A percentile compares a stretch with the other conserved stretches of the same genome.
phyloP scores from a whole-genome alignment of 2,329 filamentous ascomycete genomes.

The Apiospora arundinis region DNA sequence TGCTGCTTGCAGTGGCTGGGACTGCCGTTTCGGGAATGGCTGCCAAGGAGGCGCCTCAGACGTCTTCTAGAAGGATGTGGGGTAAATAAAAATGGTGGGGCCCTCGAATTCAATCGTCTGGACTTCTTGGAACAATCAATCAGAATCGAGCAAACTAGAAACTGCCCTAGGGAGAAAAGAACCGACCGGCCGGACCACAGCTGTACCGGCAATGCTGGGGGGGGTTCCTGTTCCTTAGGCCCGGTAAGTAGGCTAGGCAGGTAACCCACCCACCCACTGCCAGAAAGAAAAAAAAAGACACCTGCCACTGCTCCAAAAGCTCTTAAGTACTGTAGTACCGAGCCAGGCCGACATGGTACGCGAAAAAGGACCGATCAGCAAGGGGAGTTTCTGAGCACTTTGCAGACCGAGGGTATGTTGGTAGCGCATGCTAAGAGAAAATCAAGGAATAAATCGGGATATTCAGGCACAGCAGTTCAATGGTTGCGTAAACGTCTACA shows the following conservation, averaged over 20 bases:
- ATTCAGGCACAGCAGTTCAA: conserved; percentile 1
- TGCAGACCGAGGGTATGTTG: neutral
- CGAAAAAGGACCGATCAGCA: conserved; percentile 31
- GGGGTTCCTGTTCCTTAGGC: neutral
- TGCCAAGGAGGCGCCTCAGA: conserved; percentile 23
- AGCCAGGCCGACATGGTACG: conserved; percentile 29
- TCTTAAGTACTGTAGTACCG: conserved; percentile 26
- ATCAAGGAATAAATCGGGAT: conserved; percentile 9
- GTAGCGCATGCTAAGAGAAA: neutral
- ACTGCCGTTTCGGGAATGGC: conserved; percentile 1
- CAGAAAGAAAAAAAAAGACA: neutral
- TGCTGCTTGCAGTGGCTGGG: neutral
- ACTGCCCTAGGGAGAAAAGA: neutral
- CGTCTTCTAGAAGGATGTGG: conserved; percentile 32
- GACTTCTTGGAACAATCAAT: conserved; percentile 11
- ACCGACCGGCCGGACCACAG: conserved; percentile 7
- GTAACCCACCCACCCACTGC: neutral
- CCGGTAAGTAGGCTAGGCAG: neutral
- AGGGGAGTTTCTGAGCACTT: neutral
- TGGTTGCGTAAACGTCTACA: neutral
- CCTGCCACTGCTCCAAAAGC: neutral
- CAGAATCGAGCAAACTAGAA: conserved; percentile 4
- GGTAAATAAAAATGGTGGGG: conserved; percentile 4
- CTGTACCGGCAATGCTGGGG: conserved; percentile 14
- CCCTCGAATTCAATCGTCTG: neutral